Percentiles rank a stretch among this genome's conserved stretches.
phyloP scores from a whole-genome alignment of 257 asterid genomes.

The Galeopsis tetrahit region DNA sequence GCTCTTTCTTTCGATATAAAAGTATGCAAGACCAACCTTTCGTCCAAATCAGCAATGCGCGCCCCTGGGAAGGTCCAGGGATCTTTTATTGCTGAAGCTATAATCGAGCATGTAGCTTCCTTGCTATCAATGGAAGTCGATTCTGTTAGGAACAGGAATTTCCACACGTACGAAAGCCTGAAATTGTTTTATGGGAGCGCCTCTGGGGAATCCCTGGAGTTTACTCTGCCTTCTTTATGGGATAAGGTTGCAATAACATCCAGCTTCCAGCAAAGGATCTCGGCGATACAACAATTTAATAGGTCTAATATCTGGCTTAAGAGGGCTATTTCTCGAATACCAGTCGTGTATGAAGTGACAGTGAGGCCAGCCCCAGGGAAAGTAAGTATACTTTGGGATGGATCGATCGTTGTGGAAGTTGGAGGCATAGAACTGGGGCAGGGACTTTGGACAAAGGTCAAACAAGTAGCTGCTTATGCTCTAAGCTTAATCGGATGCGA shows the following conservation, averaged over 20 bases:
- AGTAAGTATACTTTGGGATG: slow-evolving; percentile 35
- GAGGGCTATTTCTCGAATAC: slow-evolving; percentile 33
- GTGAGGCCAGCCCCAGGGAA: slow-evolving; percentile 29
- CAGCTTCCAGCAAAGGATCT: slow-evolving; percentile 22
- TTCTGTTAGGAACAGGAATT: slow-evolving; percentile 24
- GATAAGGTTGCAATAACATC: slow-evolving; percentile 31
- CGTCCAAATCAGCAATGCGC: slow-evolving; percentile 29
- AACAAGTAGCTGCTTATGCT: slow-evolving; percentile 31
- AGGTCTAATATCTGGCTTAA: slow-evolving; percentile 15
- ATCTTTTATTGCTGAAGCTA: slow-evolving; percentile 31
- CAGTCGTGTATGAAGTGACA: slow-evolving; percentile 6
- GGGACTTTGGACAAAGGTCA: slow-evolving; percentile 35
- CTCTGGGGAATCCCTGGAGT: slow-evolving; percentile 27
- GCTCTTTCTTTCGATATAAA: slow-evolving; percentile 31
- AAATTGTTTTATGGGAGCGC: slow-evolving; percentile 18
- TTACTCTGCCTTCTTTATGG: slow-evolving; percentile 28
- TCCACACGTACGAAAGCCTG: slow-evolving; percentile 29
- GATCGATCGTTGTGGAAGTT: slow-evolving; percentile 31
- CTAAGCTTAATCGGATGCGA: slow-evolving; percentile 21
- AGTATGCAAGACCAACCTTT: slow-evolving; percentile 29
- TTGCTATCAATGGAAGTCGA: slow-evolving; percentile 26
- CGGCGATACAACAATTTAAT: slow-evolving; percentile 14
- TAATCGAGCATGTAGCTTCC: slow-evolving; percentile 36
- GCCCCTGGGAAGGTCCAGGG: slow-evolving; percentile 31
- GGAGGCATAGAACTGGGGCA: slow-evolving; percentile 33